Evolutionary conservation across 139 green algal species (phyloP), one percentile per base, ranked within the genome.

Genomic region (Gonium pectorale): DNA sequence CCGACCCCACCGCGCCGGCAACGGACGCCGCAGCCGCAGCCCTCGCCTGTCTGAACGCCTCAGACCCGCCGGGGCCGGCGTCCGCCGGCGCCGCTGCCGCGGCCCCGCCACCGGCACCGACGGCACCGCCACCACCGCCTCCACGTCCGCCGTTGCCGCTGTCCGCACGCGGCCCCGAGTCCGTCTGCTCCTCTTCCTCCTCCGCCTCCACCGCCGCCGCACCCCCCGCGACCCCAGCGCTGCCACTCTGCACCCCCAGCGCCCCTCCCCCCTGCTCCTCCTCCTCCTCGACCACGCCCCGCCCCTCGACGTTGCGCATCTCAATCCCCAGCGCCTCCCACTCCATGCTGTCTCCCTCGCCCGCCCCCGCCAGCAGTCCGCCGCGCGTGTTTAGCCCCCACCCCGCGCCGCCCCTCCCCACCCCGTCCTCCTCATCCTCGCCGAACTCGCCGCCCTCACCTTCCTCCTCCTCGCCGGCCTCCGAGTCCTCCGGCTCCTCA

Each of bases 401-500:
- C 64, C 35, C 15, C 64, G 17, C 64, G 19, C 64, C 6, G 1
- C 64, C 37, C 64, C 13, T 11, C 64, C 13, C 35, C 64, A 17
- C 64, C 64, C 37, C 35, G 37, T 49, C 37, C 35, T 33, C 21
- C 64, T 49, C 64, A 9, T 2, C 64, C 15, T 40, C 64, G 27
- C 17, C 37, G 17, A 15, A 15, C 64, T 13, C 64, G 15, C 37
- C 15, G 11, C 21, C 64, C 64, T 51, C 11, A 26, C 17, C 37
- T 37, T 49, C 64, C 37, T 49, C 64, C 27, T 41, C 68, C 43
- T 40, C 68, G 5, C 27, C 68, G 11, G 7, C 41, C 3, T 77
- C 68, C 43, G 43, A 60, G 19, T 77, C 68, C 68, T 77, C 68
- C 43, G 68, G 68, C 68, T 77, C 68, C n/a, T 77, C 68, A 5